phyloP scores from a whole-genome alignment of 2,329 filamentous ascomycete species.

The Alternaria postmessia region DNA sequence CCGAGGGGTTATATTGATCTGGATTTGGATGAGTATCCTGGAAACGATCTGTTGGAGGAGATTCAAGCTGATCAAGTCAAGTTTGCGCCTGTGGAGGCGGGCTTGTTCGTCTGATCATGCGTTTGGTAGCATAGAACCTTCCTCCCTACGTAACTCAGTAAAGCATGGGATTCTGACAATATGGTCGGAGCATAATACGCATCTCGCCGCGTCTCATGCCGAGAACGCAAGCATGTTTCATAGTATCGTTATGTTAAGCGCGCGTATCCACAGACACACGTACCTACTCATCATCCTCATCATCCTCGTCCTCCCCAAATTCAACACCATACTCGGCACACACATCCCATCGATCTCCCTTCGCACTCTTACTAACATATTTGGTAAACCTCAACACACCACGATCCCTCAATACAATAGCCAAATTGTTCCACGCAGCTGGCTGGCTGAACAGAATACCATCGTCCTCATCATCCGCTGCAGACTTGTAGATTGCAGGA shows the following conservation, averaged over 20 bases:
- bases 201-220: not conserved
- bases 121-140: not conserved
- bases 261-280: not conserved
- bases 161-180: not conserved
- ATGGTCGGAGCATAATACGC: not conserved
- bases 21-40: slow-evolving; percentile 14
- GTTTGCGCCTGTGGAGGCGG: not conserved
- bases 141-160: not conserved
- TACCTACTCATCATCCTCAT: slow-evolving; percentile 42
- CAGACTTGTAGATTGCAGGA: slow-evolving; percentile 79
- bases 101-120: not conserved
- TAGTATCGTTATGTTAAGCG: not conserved
- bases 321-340: slow-evolving; percentile 78
- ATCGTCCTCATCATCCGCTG: slow-evolving; percentile 73
- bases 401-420: slow-evolving; percentile 85
- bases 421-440: slow-evolving; percentile 87
- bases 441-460: slow-evolving; percentile 74
- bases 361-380: slow-evolving; percentile 84
- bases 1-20: slow-evolving; percentile 16
- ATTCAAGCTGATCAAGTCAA: slow-evolving; percentile 18
- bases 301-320: slow-evolving; percentile 60
- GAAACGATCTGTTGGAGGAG: slow-evolving; percentile 9
- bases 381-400: slow-evolving; percentile 94
- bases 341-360: slow-evolving; percentile 92
- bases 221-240: not conserved